phyloP scores from a whole-genome alignment of 352 stramenopile genomes.

The Pythium insidiosum region DNA sequence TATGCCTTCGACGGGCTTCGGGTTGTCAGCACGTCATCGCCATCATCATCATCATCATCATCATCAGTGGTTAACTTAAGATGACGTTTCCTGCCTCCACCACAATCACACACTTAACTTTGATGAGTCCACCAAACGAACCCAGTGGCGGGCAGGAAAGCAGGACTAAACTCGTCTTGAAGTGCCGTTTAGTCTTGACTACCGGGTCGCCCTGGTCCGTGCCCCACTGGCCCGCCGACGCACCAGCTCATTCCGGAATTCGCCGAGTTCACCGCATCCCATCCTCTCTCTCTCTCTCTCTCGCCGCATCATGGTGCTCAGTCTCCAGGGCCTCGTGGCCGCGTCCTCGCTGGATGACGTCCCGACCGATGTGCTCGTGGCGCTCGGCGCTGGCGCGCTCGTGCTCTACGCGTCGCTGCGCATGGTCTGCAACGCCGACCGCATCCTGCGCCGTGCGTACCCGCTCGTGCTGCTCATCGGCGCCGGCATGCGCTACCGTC shows the following conservation, averaged over 20 bases:
- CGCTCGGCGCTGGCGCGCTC: slow-evolving; percentile 18
- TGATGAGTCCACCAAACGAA: neutral
- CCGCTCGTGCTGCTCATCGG: slow-evolving; percentile 38
- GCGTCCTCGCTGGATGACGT: slow-evolving; percentile 23
- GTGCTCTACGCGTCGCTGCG: slow-evolving; percentile 58
- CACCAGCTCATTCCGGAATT: too few species aligned
- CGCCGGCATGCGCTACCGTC: slow-evolving; percentile 41
- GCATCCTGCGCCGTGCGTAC: slow-evolving; percentile 44
- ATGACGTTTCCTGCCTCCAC: too few species aligned
- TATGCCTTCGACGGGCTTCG: too few species aligned
- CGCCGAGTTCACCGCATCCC: slow-evolving; percentile 6
- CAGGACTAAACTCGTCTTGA: slow-evolving; percentile 15
- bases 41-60: too few species aligned
- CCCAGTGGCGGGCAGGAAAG: neutral
- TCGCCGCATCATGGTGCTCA: slow-evolving; percentile 13
- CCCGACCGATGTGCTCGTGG: neutral
- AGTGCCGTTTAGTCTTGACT: slow-evolving; percentile 13
- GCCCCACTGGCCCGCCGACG: too few species aligned
- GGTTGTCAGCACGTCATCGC: too few species aligned
- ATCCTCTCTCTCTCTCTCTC: neutral
- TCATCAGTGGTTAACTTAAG: too few species aligned
- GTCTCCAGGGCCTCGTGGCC: slow-evolving; percentile 17
- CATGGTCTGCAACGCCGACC: slow-evolving; percentile 61
- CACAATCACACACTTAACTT: too few species aligned
- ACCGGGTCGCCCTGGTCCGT: neutral